Conservation (phyloP, 2,329 filamentous ascomycete species). For the Paraphaeosphaeria minitans region DNA sequence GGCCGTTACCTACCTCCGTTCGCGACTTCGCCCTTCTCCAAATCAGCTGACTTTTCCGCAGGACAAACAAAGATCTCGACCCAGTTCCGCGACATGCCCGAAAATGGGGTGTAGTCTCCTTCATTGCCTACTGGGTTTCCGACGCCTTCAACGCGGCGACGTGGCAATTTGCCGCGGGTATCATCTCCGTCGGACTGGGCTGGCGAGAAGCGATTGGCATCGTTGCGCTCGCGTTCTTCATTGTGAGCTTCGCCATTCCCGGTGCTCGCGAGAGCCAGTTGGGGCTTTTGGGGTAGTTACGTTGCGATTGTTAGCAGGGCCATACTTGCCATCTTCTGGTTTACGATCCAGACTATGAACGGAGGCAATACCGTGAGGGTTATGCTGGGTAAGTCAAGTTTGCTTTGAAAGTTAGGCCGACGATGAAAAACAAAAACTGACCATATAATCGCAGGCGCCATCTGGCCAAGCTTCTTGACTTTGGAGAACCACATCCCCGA, state of each 20-base stretch:
- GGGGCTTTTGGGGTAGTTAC: conserved; percentile 64
- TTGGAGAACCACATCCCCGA: conserved; percentile 60
- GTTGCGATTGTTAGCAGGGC: conserved; percentile 59
- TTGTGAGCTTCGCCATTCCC: conserved; percentile 62
- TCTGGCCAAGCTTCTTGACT: conserved; percentile 62
- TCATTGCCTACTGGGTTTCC: conserved; percentile 59
- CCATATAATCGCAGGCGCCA: conserved; percentile 42
- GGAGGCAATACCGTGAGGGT: conserved; percentile 61
- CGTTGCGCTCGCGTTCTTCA: conserved; percentile 57
- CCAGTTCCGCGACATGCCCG: conserved; percentile 51
- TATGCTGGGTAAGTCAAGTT: conserved; percentile 48
- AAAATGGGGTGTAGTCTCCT: conserved; percentile 54
- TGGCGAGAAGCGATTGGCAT: conserved; percentile 62
- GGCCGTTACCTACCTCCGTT: too few relatives aligned
- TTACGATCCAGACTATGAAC: conserved; percentile 69
- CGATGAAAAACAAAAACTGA: not conserved
- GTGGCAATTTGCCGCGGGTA: conserved; percentile 56
- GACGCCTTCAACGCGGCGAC: conserved; percentile 60
- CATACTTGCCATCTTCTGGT: conserved; percentile 65
- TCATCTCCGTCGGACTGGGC: conserved; percentile 54
- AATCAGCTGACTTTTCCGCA: conserved; percentile 5
- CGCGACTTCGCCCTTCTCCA: too few relatives aligned
- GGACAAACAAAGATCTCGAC: conserved; percentile 57
- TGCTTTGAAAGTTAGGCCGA: not conserved
- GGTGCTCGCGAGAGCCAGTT: conserved; percentile 60